Evolutionary conservation across 225 moss, liverwort and hornwort genomes (phyloP).

Genomic region (Marchantia paleacea): DNA sequence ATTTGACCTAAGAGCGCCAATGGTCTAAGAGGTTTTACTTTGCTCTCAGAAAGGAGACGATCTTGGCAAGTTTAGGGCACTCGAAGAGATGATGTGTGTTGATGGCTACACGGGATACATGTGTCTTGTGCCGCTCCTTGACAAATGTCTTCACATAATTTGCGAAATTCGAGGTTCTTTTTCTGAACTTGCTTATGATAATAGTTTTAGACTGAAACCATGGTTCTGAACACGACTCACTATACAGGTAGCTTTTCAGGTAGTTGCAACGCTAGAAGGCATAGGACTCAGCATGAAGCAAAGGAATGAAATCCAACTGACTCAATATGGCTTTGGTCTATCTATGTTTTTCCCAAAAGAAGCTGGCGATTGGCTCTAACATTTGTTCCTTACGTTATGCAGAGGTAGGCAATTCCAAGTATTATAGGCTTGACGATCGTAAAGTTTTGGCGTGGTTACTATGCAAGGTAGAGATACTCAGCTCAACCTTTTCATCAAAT

Average conservation of each 20-base stretch:
- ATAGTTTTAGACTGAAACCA: background rate
- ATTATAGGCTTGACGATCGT: constrained; percentile 64
- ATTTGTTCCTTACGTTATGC: constrained; percentile 5
- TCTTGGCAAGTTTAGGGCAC: constrained; percentile 67
- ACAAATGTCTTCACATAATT: constrained; percentile 43
- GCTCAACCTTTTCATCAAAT: background rate
- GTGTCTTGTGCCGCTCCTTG: constrained; percentile 50
- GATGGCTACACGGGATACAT: constrained; percentile 64
- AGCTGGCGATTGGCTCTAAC: no score
- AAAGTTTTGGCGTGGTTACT: constrained; percentile 64
- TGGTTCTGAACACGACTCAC: background rate
- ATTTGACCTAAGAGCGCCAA: background rate
- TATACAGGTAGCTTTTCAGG: background rate
- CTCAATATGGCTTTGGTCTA: background rate
- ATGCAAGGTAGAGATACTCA: constrained; percentile 58
- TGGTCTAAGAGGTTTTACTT: background rate
- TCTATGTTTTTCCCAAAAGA: background rate
- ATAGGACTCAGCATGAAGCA: background rate
- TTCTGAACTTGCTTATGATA: constrained; percentile 13
- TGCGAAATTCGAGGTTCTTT: constrained; percentile 67
- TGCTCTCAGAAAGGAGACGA: constrained; percentile 63
- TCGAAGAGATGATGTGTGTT: constrained; percentile 61
- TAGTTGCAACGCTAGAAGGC: background rate
- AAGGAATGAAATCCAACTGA: background rate
- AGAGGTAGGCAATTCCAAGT: constrained; percentile 56